Evolutionary conservation across 345 rosid species (phyloP).

Genomic region (Brassica nigra): DNA sequence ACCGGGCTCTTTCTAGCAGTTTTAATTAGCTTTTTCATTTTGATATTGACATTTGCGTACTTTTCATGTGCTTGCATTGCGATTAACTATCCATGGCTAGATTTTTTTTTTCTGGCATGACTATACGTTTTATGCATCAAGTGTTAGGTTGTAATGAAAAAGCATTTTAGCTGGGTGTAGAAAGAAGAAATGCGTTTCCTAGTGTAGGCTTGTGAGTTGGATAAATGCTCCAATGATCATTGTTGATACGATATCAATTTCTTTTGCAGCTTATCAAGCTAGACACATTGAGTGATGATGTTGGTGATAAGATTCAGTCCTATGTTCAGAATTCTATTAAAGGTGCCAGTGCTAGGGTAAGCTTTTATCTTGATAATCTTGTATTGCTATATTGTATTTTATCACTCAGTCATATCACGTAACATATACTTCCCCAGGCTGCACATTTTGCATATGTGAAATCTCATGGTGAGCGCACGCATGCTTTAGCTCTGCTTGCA

Average conservation of each 20-base stretch:
- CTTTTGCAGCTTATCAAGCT: constrained; percentile 56
- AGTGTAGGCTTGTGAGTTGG: constrained; percentile 6
- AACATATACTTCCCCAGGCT: constrained; percentile 46
- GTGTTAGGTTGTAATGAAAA: constrained; percentile 12
- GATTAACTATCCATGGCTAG: constrained; percentile 14
- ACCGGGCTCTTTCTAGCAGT: not conserved
- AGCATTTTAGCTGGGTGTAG: constrained; percentile 18
- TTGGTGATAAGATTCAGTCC: constrained; percentile 53
- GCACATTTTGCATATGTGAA: constrained; percentile 55
- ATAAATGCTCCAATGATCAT: constrained; percentile 22
- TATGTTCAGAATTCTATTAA: constrained; percentile 67
- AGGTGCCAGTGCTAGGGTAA: constrained; percentile 77
- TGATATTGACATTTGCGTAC: not conserved
- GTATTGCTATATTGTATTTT: constrained; percentile 8
- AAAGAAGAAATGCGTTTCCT: constrained; percentile 6
- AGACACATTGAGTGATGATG: constrained; percentile 45
- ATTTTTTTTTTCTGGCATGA: constrained; percentile 10
- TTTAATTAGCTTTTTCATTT: not conserved
- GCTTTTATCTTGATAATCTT: constrained; percentile 34
- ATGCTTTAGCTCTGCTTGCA: constrained; percentile 83
- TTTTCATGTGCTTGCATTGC: not conserved
- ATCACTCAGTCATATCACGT: constrained; percentile 1
- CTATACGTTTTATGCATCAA: not conserved
- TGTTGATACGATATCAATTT: constrained; percentile 28
- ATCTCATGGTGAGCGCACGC: constrained; percentile 57